phyloP scores from a whole-genome alignment of 805 yeast genomes.

The Saccharomyces jurei region DNA sequence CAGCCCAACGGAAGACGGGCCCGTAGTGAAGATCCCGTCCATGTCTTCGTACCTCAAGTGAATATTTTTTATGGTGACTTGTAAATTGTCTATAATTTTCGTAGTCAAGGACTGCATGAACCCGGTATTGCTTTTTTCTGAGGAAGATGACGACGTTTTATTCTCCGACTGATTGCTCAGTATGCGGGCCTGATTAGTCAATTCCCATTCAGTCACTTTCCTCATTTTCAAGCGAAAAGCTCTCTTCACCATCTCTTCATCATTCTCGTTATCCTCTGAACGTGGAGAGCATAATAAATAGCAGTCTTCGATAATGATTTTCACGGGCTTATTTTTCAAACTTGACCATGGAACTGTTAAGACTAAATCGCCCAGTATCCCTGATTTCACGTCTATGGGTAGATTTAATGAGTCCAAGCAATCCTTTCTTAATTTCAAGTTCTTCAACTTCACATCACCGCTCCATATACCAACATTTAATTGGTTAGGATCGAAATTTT shows the following conservation, averaged over 20 bases:
- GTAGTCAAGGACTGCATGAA: constrained; percentile 83
- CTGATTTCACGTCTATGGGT: constrained; percentile 82
- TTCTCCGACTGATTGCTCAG: constrained; percentile 5
- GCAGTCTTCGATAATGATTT: constrained; percentile 77
- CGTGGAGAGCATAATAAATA: constrained; percentile 76
- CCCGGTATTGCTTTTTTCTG: constrained; percentile 52
- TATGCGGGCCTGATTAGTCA: constrained; percentile 39
- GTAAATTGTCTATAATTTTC: constrained; percentile 87
- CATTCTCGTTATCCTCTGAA: constrained; percentile 37
- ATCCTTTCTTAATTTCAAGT: constrained; percentile 75
- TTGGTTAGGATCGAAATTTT: constrained; percentile 92
- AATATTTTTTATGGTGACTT: constrained; percentile 81
- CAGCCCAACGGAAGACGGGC: constrained; percentile 75
- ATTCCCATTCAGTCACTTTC: constrained; percentile 56
- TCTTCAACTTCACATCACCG: constrained; percentile 84
- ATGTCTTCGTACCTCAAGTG: constrained; percentile 89
- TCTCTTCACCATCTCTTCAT: constrained; percentile 50
- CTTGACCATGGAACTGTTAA: constrained; percentile 96
- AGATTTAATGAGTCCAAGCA: constrained; percentile 78
- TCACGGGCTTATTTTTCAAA: constrained; percentile 85
- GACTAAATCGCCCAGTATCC: constrained; percentile 82
- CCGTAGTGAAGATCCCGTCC: constrained; percentile 53
- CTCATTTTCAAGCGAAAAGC: constrained; percentile 60
- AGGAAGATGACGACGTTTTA: constrained; percentile 30
- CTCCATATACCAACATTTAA: constrained; percentile 94